A percentile compares a stretch with the other conserved stretches of the same genome.
Evolutionary conservation across 2,329 filamentous ascomycete genomes (phyloP).

Genomic region (Aphanoascus verrucosus): DNA sequence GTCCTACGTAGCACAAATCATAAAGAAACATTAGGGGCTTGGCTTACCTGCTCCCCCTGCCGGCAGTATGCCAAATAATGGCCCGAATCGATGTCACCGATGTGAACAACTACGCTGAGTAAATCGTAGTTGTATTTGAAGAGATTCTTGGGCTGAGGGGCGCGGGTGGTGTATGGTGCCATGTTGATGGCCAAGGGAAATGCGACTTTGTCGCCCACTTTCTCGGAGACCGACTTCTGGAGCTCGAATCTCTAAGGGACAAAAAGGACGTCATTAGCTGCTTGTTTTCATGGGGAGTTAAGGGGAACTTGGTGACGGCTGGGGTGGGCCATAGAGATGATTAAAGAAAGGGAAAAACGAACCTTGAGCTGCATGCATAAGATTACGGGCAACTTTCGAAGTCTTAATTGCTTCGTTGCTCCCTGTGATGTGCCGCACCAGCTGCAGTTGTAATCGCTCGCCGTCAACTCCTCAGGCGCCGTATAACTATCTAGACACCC

Average conservation of each 20-base stretch:
- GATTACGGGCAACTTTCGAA: constrained; percentile 77
- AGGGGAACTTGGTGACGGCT: not conserved
- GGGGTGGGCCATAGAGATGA: not conserved
- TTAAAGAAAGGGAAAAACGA: constrained; percentile 17
- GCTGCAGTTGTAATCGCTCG: constrained; percentile 75
- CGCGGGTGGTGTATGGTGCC: constrained; percentile 72
- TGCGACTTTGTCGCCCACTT: constrained; percentile 75
- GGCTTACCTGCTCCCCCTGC: constrained; percentile 56
- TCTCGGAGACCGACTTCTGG: constrained; percentile 62
- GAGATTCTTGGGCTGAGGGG: constrained; percentile 27
- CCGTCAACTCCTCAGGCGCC: constrained; percentile 60
- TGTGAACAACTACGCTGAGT: constrained; percentile 81
- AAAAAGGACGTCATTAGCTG: not conserved
- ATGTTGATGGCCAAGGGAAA: constrained; percentile 85
- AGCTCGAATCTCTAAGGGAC: constrained; percentile 58
- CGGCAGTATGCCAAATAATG: constrained; percentile 87
- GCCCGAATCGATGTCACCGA: constrained; percentile 83
- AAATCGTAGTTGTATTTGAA: constrained; percentile 70
- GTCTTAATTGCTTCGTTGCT: constrained; percentile 71
- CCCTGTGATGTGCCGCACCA: constrained; percentile 65
- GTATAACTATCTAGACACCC: constrained; percentile 83
- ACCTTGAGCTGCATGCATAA: constrained; percentile 90
- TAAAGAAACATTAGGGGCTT: constrained; percentile 16
- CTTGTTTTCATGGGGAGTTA: not conserved
- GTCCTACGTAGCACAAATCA: not conserved